A percentile compares a stretch with the other conserved stretches of the same genome.
Evolutionary conservation across 2,329 filamentous ascomycete species (phyloP).

Genomic region (Ceratocystis variospora): DNA sequence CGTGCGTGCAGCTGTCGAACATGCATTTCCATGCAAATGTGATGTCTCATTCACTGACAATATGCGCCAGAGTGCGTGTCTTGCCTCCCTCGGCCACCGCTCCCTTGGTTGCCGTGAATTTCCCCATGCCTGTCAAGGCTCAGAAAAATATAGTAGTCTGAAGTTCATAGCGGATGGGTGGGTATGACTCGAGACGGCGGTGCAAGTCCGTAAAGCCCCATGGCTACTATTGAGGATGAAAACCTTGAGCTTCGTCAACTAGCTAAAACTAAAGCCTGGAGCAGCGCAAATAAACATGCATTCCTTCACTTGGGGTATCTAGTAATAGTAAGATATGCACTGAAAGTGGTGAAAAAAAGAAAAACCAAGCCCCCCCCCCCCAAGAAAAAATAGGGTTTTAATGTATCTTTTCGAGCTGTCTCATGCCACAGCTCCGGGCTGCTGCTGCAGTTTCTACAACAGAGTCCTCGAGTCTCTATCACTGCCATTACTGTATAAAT

Average conservation of each 20-base stretch:
- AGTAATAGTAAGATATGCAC: background rate
- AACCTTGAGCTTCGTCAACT: background rate
- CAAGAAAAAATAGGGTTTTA: background rate
- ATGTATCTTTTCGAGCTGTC: background rate
- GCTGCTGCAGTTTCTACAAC: background rate
- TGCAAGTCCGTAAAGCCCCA: constrained; percentile 14
- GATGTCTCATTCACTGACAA: background rate
- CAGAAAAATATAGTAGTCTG: background rate
- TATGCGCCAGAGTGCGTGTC: background rate
- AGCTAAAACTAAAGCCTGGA: background rate
- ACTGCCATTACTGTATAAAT: background rate
- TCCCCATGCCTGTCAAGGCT: background rate
- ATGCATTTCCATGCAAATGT: background rate
- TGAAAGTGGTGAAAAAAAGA: background rate
- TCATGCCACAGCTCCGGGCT: background rate
- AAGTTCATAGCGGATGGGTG: background rate
- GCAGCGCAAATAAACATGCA: background rate
- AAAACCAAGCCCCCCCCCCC: too few species aligned
- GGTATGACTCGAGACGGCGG: constrained; percentile 17
- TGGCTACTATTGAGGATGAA: constrained; percentile 1
- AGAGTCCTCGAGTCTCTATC: background rate
- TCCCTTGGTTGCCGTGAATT: too few species aligned
- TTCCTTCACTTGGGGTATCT: background rate
- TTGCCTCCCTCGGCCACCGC: background rate
- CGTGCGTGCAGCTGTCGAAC: background rate